Conservation (phyloP, 768 basidiomycete species). For the Lactarius pseudohatsudake region DNA sequence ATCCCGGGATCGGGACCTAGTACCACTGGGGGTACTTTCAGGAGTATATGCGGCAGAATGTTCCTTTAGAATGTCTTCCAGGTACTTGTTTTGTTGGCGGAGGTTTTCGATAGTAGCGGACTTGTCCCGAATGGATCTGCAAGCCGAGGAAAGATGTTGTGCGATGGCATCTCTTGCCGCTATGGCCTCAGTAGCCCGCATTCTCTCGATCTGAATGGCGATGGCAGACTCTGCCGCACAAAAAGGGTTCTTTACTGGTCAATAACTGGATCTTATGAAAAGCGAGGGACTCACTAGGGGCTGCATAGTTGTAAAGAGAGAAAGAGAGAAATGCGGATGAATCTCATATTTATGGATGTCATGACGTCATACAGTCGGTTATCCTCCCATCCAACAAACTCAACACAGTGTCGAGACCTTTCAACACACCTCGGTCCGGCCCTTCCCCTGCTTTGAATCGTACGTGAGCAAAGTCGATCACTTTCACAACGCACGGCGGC, state of each 20-base stretch:
- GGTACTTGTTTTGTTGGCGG: conserved; percentile 24
- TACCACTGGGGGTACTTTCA: background rate
- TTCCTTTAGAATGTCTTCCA: conserved; percentile 37
- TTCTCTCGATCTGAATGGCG: conserved; percentile 27
- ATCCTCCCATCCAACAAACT: conserved; percentile 59
- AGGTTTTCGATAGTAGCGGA: conserved; percentile 21
- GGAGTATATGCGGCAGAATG: conserved; percentile 23
- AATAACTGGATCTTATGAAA: background rate
- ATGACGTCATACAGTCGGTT: conserved; percentile 39
- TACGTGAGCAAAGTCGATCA: conserved; percentile 97
- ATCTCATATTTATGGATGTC: background rate
- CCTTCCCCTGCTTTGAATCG: conserved; percentile 65
- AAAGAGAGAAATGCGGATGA: background rate
- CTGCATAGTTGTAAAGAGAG: conserved; percentile 16
- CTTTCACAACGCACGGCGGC: conserved; percentile 48
- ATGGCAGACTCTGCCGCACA: conserved; percentile 29
- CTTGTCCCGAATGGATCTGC: conserved; percentile 29
- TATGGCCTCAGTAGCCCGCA: conserved; percentile 26
- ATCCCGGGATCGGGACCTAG: background rate
- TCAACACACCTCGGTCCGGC: conserved; percentile 74
- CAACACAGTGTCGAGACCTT: conserved; percentile 68
- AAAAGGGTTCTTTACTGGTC: conserved; percentile 20
- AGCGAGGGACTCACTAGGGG: conserved; percentile 17
- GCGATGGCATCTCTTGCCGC: conserved; percentile 29
- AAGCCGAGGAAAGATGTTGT: conserved; percentile 27